Evolutionary conservation across 768 basidiomycete genomes (phyloP), one percentile per base, ranked within the genome.

Genomic region (Boletus pseudopeckii): DNA sequence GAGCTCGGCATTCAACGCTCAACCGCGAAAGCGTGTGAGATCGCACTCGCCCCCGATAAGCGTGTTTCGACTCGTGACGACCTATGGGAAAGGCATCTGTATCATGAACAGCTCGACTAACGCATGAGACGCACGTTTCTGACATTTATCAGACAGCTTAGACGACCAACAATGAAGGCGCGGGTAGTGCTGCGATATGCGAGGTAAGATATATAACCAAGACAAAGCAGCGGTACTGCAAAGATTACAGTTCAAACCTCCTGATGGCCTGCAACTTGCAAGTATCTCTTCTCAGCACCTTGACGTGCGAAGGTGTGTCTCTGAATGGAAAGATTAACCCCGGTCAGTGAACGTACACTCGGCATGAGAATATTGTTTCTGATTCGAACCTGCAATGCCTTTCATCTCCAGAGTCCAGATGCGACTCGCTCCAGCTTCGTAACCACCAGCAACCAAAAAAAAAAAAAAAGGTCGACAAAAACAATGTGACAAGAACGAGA

Each of bases 401-500:
- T 17, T 1, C 17, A 6, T 42, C 41, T 5, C 13, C 22, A 41
- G 40, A 24, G 18, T 14, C 14, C n/a, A n/a, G n/a, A n/a, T n/a
- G n/a, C n/a, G n/a, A n/a, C n/a, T n/a, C n/a, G n/a, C n/a, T n/a
- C n/a, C n/a, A n/a, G n/a, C n/a, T 33, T 22, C 10, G 8, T 22
- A 3, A 24, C 20, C 22, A 1, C 18, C 18, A 5, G 7, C 28
- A 28, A n/a, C n/a, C n/a, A 28, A 28, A 28, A 10, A 28, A 20
- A 32, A 22, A 33, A 9, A 18, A 33, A 24, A 26, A 6, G 6
- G 24, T 26, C 24, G 38, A 15, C 5, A 1, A 58, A 67, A 69
- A 57, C 1, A 0, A 11, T 44, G 37, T 71, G 68, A 70, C 68
- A 70, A 66, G 66, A 70, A 59, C 63, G 70, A 70, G 68, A 70